Evolutionary conservation across 805 yeast genomes (phyloP).

Genomic region (Myxozyma geophila): DNA sequence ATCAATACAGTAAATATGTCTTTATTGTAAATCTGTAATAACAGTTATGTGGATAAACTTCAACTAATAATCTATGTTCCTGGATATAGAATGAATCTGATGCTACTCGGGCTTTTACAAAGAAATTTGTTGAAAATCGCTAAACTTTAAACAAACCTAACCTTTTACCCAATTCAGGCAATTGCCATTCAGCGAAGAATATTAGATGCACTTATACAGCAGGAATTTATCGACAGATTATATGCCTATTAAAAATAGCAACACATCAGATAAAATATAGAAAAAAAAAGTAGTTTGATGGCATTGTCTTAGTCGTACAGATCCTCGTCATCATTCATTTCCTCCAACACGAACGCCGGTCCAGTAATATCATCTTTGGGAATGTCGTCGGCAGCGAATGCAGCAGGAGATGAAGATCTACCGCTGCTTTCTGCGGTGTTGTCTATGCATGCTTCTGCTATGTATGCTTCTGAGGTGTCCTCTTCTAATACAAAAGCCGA

Average conservation of each 20-base stretch:
- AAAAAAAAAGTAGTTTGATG: neutral
- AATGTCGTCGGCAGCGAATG: neutral
- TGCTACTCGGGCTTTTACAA: neutral
- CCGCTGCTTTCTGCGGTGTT: no score
- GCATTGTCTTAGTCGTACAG: constrained; percentile 13
- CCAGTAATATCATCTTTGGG: neutral
- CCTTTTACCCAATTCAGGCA: neutral
- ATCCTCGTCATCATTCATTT: constrained; percentile 11
- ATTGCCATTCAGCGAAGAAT: neutral
- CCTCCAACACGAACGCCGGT: constrained; percentile 1
- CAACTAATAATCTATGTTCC: neutral
- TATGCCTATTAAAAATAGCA: no score
- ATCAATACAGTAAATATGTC: neutral
- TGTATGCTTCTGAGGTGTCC: no score
- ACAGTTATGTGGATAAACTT: no score
- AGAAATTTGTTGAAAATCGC: neutral
- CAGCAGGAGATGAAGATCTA: no score
- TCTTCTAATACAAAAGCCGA: neutral
- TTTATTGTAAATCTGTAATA: no score
- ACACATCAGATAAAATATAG: neutral
- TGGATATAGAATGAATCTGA: neutral
- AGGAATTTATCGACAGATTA: no score
- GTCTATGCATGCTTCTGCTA: no score
- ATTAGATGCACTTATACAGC: no score
- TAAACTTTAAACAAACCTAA: neutral